phyloP scores from a whole-genome alignment of 164 flowering plant genomes.

The Cinnamomum chago region DNA sequence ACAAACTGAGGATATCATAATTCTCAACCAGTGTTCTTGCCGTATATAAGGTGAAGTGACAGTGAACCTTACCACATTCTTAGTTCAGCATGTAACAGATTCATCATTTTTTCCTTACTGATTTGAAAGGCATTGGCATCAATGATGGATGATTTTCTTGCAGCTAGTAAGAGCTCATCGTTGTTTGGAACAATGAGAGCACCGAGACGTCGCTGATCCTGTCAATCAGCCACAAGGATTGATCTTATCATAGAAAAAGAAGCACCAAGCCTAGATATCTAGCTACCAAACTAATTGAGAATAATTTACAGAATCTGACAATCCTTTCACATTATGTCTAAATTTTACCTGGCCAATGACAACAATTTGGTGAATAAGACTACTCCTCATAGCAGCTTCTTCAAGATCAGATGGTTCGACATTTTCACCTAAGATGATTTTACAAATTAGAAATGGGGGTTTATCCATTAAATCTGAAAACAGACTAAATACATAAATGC shows the following conservation, averaged over 20 bases:
- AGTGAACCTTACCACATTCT: slow-evolving; percentile 50
- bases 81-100: slow-evolving; percentile 53
- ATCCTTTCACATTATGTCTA: background rate
- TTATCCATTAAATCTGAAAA: background rate
- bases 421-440: slow-evolving; percentile 68
- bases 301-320: background rate
- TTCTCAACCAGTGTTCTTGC: background rate
- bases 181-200: slow-evolving; percentile 84
- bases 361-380: slow-evolving; percentile 77
- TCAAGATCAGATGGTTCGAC: slow-evolving; percentile 87
- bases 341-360: slow-evolving; percentile 84
- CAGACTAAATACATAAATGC: background rate
- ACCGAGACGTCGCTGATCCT: slow-evolving; percentile 95
- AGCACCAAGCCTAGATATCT: background rate
- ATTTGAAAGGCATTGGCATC: slow-evolving; percentile 42
- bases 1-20: background rate
- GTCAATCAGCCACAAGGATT: slow-evolving; percentile 1
- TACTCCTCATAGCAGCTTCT: slow-evolving; percentile 82
- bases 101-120: slow-evolving; percentile 41
- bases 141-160: slow-evolving; percentile 36
- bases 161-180: slow-evolving; percentile 54
- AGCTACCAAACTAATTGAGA: background rate
- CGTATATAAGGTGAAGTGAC: background rate
- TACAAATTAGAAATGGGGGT: background rate
- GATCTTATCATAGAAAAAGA: background rate